These are phyloP conservation scores for Phaeosphaeria sp. DNA, from an alignment of 2,329 filamentous ascomycete genomes.

Conservation along the genomic window DNA sequence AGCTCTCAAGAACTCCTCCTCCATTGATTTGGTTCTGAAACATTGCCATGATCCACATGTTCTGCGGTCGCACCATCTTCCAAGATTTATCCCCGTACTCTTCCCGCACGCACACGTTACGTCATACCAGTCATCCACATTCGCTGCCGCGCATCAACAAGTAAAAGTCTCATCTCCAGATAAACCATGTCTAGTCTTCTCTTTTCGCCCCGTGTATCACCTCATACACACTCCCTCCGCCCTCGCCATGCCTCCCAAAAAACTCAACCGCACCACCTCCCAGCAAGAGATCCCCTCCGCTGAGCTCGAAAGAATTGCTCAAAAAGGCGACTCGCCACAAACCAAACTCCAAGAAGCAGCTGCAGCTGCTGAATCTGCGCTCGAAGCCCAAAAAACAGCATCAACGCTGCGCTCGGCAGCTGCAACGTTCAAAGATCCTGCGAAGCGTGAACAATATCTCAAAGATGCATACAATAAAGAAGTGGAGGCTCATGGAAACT, in stretches of 20 bases:
- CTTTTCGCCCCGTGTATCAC: background rate
- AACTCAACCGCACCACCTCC: slow-evolving; percentile 13
- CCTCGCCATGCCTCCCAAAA: slow-evolving; percentile 18
- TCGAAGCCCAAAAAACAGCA: slow-evolving; percentile 34
- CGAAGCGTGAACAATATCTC: slow-evolving; percentile 44
- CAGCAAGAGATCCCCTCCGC: slow-evolving; percentile 14
- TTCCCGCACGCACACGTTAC: slow-evolving; percentile 16
- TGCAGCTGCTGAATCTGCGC: slow-evolving; percentile 34
- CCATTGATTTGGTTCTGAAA: background rate
- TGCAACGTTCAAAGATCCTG: slow-evolving; percentile 36
- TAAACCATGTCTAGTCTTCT: background rate
- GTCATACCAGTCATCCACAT: slow-evolving; percentile 17
- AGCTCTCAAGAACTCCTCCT: background rate
- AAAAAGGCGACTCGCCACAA: slow-evolving; percentile 24
- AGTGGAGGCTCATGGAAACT: slow-evolving; percentile 40
- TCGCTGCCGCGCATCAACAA: background rate
- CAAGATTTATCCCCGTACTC: slow-evolving; percentile 13
- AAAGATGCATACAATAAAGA: slow-evolving; percentile 44
- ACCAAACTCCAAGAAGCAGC: slow-evolving; percentile 40
- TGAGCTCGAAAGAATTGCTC: slow-evolving; percentile 30
- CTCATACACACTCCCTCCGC: background rate
- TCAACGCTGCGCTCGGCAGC: slow-evolving; percentile 35
- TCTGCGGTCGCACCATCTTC: background rate
- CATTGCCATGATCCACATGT: background rate
- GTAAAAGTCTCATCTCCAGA: background rate